Conservation (phyloP, 2,329 filamentous ascomycete genomes). For the Penicillium sp. region DNA sequence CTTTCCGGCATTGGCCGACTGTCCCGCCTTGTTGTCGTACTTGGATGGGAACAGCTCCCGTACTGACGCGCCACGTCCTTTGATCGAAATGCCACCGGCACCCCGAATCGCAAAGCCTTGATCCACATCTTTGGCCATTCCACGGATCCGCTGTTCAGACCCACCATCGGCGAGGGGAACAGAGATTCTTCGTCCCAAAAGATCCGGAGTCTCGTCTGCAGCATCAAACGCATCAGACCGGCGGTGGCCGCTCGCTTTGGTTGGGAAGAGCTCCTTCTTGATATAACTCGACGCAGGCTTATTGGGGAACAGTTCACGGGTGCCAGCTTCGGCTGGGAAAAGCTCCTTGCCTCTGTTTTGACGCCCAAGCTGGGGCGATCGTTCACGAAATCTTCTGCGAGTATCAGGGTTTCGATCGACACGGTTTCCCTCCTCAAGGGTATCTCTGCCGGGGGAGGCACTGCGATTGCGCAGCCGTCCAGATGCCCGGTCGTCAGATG, state of each 20-base stretch:
- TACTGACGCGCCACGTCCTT: slow-evolving; percentile 65
- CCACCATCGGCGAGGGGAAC: slow-evolving; percentile 51
- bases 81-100: slow-evolving; percentile 62
- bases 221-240: slow-evolving; percentile 55
- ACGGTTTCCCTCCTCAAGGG: slow-evolving; percentile 43
- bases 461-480: slow-evolving; percentile 59
- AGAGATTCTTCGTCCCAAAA: slow-evolving; percentile 51
- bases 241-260: slow-evolving; percentile 47
- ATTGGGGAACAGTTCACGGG: slow-evolving; percentile 51
- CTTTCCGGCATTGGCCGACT: slow-evolving; percentile 59
- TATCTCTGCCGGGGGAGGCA: slow-evolving; percentile 58
- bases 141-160: slow-evolving; percentile 32
- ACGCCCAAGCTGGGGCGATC: slow-evolving; percentile 39
- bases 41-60: slow-evolving; percentile 71
- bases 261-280: slow-evolving; percentile 61
- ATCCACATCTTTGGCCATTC: slow-evolving; percentile 45
- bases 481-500: slow-evolving; percentile 31
- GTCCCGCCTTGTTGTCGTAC: slow-evolving; percentile 30
- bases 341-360: slow-evolving; percentile 55
- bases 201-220: slow-evolving; percentile 54
- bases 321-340: slow-evolving; percentile 52
- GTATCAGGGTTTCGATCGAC: slow-evolving; percentile 34
- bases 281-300: slow-evolving; percentile 44
- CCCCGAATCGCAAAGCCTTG: slow-evolving; percentile 41
- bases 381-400: slow-evolving; percentile 43